Base-by-base conservation (phyloP, 2,329 filamentous ascomycete species). In the Verticillium tricorpus region DNA sequence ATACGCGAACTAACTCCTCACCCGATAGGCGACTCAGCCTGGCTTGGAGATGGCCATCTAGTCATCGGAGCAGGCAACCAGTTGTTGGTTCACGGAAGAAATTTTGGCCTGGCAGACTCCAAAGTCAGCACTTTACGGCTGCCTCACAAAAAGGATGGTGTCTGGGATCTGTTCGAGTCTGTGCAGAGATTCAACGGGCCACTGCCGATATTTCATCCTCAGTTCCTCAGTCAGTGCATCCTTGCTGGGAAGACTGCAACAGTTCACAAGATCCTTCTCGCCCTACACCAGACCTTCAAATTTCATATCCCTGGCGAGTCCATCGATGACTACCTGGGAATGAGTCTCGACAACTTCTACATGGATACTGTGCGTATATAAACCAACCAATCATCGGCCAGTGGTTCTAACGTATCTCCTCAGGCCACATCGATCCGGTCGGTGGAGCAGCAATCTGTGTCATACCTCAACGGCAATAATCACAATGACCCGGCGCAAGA, bases 31-130 rank as follows among this genome's bases (percentile, higher is more conserved):
- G 93, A 97, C 72, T 96, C 93, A 1, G 92, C 92, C 17, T 99
- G 95, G 95, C 79, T 97, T 14, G 87, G 88, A 32, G 89, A 91
- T 69, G 94, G 93, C 0, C 88, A 93, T 69, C 82, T 99, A 14
- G 89, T 96, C 6, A 88, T 98, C 61, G 93, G 93, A 1, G 88
- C 93, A 8, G 95, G 95, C 0, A 97, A 97, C 71, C 93, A 97
- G 71, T 80, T 99, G 14, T 93, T 97, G 72, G 82, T 96, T 7
- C 89, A 93, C 70, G 90, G 92, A 68, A 87, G 93, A 63, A 81
- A 85, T n/a, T 86, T 96, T 28, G 84, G 89, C 61, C 79, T 85
- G 6, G 82, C 83, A 0, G 84, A 87, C 63, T 82, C 85, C 9
- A 75, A 90, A 11, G 80, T 89, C 19, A 80, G 84, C 4, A 77